Percentiles rank a stretch among this genome's conserved stretches.
Conservation (phyloP, 352 stramenopile species). For the Pythium graminicola region DNA sequence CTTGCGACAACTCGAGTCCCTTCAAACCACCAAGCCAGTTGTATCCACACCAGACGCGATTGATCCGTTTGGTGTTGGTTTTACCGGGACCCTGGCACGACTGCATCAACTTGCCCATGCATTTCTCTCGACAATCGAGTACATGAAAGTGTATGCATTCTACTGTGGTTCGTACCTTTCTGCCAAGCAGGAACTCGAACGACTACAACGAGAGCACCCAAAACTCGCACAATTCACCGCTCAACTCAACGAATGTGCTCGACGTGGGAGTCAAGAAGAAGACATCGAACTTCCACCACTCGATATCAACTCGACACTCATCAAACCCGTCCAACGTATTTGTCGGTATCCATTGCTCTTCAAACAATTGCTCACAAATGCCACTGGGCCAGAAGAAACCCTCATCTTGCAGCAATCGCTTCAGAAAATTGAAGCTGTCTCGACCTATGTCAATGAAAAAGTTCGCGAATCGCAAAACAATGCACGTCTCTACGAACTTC, state of each 20-base stretch:
- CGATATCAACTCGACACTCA: slow-evolving; percentile 52
- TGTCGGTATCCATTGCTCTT: slow-evolving; percentile 64
- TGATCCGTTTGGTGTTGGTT: slow-evolving; percentile 18
- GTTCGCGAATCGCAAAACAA: slow-evolving; percentile 63
- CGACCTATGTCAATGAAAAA: slow-evolving; percentile 53
- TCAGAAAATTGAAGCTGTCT: slow-evolving; percentile 39
- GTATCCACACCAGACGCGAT: not conserved
- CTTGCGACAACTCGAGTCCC: slow-evolving; percentile 19
- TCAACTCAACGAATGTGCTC: slow-evolving; percentile 20
- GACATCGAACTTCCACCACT: slow-evolving; percentile 15
- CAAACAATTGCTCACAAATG: slow-evolving; percentile 35
- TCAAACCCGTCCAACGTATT: slow-evolving; percentile 70
- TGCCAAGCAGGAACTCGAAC: slow-evolving; percentile 44
- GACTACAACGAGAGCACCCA: slow-evolving; percentile 26
- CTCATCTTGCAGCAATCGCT: slow-evolving; percentile 34
- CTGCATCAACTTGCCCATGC: slow-evolving; percentile 22
- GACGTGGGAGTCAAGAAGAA: slow-evolving; percentile 8
- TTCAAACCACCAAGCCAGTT: not conserved
- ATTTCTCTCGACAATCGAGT: slow-evolving; percentile 44
- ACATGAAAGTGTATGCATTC: slow-evolving; percentile 67
- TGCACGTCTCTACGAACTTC: slow-evolving; percentile 34
- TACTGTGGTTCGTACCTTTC: slow-evolving; percentile 49
- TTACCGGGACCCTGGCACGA: slow-evolving; percentile 17
- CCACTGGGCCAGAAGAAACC: slow-evolving; percentile 24
- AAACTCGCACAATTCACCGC: slow-evolving; percentile 22